Percentiles rank a stretch among this genome's conserved stretches.
Evolutionary conservation across 2,329 filamentous ascomycete species (phyloP).

Genomic region (Pleoardoris graminearum): DNA sequence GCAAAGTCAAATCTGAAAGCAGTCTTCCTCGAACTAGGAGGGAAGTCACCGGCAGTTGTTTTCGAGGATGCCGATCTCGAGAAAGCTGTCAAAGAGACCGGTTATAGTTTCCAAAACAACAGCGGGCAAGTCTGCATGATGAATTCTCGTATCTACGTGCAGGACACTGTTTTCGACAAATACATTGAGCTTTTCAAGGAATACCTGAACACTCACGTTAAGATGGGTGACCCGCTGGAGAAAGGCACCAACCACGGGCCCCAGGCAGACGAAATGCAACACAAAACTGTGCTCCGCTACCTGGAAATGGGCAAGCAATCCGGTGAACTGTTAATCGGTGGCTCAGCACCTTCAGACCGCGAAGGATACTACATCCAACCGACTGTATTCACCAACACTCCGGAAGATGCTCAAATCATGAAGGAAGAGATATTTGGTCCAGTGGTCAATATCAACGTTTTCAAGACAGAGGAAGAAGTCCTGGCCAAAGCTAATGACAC

Average conservation of each 20-base stretch:
- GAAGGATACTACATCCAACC: conserved; percentile 62
- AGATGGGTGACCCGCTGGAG: conserved; percentile 61
- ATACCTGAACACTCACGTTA: conserved; percentile 29
- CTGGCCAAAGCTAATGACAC: conserved; percentile 80
- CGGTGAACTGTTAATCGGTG: conserved; percentile 45
- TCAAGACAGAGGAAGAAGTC: conserved; percentile 74
- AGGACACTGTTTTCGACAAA: conserved; percentile 54
- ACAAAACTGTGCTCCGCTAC: conserved; percentile 52
- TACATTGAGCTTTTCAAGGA: conserved; percentile 49
- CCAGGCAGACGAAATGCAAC: conserved; percentile 56
- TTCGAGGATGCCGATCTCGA: conserved; percentile 79
- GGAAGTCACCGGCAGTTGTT: conserved; percentile 83
- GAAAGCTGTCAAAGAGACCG: conserved; percentile 64
- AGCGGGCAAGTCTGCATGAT: conserved; percentile 65
- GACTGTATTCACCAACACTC: conserved; percentile 80
- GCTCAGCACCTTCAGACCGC: conserved; percentile 31
- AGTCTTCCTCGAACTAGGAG: conserved; percentile 82
- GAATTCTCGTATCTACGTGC: conserved; percentile 62
- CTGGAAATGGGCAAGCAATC: conserved; percentile 69
- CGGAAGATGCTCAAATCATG: conserved; percentile 77
- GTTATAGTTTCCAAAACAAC: conserved; percentile 57
- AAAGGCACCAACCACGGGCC: conserved; percentile 71
- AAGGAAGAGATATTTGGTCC: conserved; percentile 83
- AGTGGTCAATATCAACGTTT: conserved; percentile 78
- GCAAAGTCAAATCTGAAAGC: conserved; percentile 83